phyloP scores from a whole-genome alignment of 805 yeast species.

The Kluyveromyces nonfermentans region DNA sequence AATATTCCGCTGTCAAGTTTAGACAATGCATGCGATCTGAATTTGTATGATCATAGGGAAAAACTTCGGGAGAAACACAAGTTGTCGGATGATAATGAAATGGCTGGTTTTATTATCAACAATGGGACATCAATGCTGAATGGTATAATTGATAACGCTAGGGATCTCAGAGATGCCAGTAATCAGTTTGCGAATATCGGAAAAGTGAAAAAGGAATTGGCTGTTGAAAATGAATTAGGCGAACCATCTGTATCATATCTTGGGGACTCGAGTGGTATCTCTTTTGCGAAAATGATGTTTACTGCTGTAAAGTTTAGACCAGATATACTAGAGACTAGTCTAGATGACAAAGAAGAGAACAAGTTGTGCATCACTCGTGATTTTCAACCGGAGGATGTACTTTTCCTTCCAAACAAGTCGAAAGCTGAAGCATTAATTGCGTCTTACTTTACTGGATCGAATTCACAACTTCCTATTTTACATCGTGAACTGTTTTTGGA shows the following conservation, averaged over 20 bases:
- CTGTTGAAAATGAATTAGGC: constrained; percentile 1
- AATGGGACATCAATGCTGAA: constrained; percentile 18
- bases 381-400: constrained; percentile 16
- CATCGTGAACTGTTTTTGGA: constrained; percentile 71
- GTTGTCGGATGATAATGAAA: constrained; percentile 15
- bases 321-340: constrained; percentile 12
- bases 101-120: constrained; percentile 21
- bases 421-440: constrained; percentile 59
- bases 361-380: constrained; percentile 14
- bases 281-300: constrained; percentile 67
- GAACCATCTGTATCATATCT: constrained; percentile 29
- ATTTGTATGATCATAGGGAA: constrained; percentile 11
- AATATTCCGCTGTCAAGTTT: constrained; percentile 22
- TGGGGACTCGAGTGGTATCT: constrained; percentile 50
- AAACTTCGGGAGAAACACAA: constrained; percentile 14
- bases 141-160: constrained; percentile 4
- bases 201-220: constrained; percentile 13
- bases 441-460: constrained; percentile 66
- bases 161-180: constrained; percentile 18
- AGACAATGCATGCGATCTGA: constrained; percentile 21
- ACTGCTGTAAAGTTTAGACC: constrained; percentile 63
- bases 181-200: constrained; percentile 16
- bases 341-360: constrained; percentile 12
- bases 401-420: constrained; percentile 52
- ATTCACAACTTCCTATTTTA: constrained; percentile 73